Conservation (phyloP, 2,329 filamentous ascomycete species). For the Trichoderma aggressivum region DNA sequence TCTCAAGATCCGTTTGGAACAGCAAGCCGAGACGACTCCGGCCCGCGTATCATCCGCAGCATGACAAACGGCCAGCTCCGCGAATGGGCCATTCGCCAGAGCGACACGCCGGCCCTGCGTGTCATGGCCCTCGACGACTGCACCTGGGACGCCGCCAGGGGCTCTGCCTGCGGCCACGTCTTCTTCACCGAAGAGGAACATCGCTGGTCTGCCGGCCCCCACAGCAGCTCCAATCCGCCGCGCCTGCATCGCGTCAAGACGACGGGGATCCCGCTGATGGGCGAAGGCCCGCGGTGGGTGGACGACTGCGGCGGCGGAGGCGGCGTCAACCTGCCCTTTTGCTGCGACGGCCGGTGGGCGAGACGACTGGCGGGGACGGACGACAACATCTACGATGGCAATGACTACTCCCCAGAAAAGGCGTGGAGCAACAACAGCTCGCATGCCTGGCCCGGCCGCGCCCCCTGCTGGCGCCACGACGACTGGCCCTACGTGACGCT, state of each 20-base stretch:
- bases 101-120: constrained; percentile 47
- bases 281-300: constrained; percentile 48
- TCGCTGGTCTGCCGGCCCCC: constrained; percentile 45
- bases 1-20: constrained; percentile 46
- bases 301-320: constrained; percentile 46
- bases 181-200: constrained; percentile 57
- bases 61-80: constrained; percentile 51
- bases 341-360: constrained; percentile 30
- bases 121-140: constrained; percentile 47
- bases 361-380: background rate
- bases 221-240: constrained; percentile 39
- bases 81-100: constrained; percentile 52
- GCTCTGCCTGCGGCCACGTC: constrained; percentile 36
- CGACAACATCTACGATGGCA: background rate
- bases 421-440: background rate
- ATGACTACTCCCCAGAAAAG: background rate
- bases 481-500: constrained; percentile 51
- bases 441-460: constrained; percentile 22
- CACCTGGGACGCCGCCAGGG: constrained; percentile 35
- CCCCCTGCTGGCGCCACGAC: constrained; percentile 53
- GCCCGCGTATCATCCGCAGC: constrained; percentile 46
- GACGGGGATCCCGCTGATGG: constrained; percentile 52
- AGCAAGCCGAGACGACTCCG: constrained; percentile 31
- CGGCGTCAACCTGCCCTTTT: constrained; percentile 40
- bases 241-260: constrained; percentile 45